phyloP scores from a whole-genome alignment of 2,329 filamentous ascomycete genomes.

The Lithohypha guttulata region DNA sequence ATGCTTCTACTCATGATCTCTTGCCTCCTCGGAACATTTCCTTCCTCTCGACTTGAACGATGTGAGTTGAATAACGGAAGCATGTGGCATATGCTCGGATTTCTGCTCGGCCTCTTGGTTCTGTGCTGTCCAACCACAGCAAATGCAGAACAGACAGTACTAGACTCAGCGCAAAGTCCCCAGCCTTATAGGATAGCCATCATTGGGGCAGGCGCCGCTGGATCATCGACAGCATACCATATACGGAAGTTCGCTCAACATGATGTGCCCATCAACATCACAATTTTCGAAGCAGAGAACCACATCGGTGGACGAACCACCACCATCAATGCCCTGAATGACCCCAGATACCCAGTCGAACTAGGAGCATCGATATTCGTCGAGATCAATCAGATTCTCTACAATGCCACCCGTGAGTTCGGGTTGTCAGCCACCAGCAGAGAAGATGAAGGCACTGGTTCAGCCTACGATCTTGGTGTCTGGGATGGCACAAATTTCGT shows the following conservation, averaged over 20 bases:
- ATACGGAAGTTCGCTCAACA: constrained; percentile 59
- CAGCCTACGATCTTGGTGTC: constrained; percentile 53
- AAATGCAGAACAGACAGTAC: background rate
- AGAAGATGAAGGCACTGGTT: constrained; percentile 37
- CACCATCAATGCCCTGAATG: constrained; percentile 66
- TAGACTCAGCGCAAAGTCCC: background rate
- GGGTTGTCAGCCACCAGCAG: constrained; percentile 49
- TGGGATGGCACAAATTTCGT: constrained; percentile 76
- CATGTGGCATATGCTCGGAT: too few species aligned
- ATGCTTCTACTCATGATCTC: too few species aligned
- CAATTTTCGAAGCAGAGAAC: constrained; percentile 68
- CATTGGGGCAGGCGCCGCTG: constrained; percentile 71
- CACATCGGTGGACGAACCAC: constrained; percentile 79
- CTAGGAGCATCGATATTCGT: constrained; percentile 91
- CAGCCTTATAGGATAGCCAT: constrained; percentile 17
- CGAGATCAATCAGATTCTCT: constrained; percentile 68
- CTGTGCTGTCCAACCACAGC: too few species aligned
- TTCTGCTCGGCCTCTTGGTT: too few species aligned
- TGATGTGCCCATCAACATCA: constrained; percentile 59
- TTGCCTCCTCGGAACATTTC: too few species aligned
- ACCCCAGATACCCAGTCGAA: constrained; percentile 61
- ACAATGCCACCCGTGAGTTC: constrained; percentile 60
- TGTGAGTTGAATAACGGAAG: too few species aligned
- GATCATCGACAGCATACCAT: constrained; percentile 77
- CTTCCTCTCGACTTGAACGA: too few species aligned